These are phyloP conservation scores for Colletotrichum horii DNA, from an alignment of 2,329 filamentous ascomycete species.

Conservation along the genomic window DNA sequence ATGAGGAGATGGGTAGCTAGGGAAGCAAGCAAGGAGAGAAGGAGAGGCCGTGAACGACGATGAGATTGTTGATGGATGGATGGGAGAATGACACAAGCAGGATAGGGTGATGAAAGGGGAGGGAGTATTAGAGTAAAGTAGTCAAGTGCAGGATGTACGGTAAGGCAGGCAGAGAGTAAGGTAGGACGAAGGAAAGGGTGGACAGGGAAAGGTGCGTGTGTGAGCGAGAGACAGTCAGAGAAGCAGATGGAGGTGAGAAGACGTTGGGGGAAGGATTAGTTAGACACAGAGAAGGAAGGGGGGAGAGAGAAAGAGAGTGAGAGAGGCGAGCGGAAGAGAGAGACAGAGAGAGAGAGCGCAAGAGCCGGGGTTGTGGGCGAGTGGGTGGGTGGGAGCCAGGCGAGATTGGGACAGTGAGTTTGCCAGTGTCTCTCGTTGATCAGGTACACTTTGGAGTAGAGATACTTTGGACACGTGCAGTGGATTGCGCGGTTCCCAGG, in stretches of 20 bases:
- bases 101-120: conserved; percentile 12
- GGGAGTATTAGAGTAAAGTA: conserved; percentile 27
- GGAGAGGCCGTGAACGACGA: conserved; percentile 20
- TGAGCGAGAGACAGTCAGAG: conserved; percentile 31
- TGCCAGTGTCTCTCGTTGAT: background rate
- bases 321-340: conserved; percentile 29
- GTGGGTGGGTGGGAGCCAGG: conserved; percentile 27
- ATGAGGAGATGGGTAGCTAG: conserved; percentile 18
- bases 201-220: conserved; percentile 28
- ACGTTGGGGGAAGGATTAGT: conserved; percentile 17
- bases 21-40: conserved; percentile 22
- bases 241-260: conserved; percentile 25
- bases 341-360: conserved; percentile 13
- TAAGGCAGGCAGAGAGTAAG: conserved; percentile 24
- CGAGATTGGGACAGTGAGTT: conserved; percentile 25
- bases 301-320: conserved; percentile 19
- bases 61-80: background rate
- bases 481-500: background rate
- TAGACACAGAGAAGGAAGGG: conserved; percentile 19
- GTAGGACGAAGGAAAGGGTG: conserved; percentile 21
- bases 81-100: background rate
- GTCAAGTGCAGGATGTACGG: conserved; percentile 17
- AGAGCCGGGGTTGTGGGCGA: conserved; percentile 24
- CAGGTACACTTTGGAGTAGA: background rate
- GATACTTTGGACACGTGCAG: background rate